Conservation (phyloP, 495 filamentous ascomycete genomes). For the Lasiosphaeria miniovina region DNA sequence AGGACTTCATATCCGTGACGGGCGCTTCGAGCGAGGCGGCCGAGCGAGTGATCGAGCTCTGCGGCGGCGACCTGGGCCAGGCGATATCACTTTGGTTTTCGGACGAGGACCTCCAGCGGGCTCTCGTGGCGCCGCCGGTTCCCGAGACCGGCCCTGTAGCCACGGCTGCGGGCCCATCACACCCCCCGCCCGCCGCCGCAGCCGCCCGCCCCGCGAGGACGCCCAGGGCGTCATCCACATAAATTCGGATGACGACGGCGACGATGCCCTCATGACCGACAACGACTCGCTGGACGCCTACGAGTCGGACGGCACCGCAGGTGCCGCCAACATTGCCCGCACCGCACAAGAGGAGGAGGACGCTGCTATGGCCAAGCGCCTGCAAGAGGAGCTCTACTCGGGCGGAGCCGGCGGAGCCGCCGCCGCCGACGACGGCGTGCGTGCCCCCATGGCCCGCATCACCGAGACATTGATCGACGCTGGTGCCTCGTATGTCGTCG, state of each 20-base stretch:
- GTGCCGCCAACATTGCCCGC: conserved; percentile 38
- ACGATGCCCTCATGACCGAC: conserved; percentile 59
- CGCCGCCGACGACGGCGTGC: conserved; percentile 57
- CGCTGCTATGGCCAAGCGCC: conserved; percentile 82
- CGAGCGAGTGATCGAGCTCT: conserved; percentile 73
- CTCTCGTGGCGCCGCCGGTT: conserved; percentile 39
- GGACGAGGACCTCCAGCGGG: conserved; percentile 62
- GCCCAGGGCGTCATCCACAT: conserved; percentile 63
- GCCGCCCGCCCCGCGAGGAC: conserved; percentile 46
- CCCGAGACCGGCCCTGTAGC: conserved; percentile 21
- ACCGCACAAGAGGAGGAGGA: conserved; percentile 70
- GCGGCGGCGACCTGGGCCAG: conserved; percentile 76
- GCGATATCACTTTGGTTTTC: conserved; percentile 89
- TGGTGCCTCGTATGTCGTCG: conserved; percentile 17
- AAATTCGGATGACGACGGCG: conserved; percentile 60
- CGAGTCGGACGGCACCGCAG: conserved; percentile 26
- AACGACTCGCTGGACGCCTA: conserved; percentile 38
- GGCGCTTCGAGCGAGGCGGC: conserved; percentile 58
- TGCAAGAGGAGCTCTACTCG: conserved; percentile 90
- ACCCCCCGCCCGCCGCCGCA: conserved; percentile 1
- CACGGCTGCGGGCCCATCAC: conserved; percentile 15
- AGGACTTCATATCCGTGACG: conserved; percentile 69
- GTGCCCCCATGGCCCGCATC: conserved; percentile 87
- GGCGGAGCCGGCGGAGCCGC: conserved; percentile 38
- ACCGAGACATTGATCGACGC: conserved; percentile 76